Base-by-base conservation (phyloP, 306 rosid genomes). In the Vicia villosa region DNA sequence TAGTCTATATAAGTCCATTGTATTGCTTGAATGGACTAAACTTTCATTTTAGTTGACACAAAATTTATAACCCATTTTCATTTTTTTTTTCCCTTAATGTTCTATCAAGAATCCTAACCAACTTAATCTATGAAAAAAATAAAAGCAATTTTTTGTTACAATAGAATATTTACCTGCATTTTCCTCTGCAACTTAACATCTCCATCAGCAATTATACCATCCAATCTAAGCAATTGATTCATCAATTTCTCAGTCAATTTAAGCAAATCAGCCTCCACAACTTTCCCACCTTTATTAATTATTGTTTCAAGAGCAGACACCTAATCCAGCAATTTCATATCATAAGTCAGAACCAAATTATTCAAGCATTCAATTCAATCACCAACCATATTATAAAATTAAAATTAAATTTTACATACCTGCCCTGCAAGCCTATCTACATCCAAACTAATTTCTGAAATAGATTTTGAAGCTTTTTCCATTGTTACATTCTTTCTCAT, bases 131-230 rank as follows among this genome's bases (percentile, higher is more conserved):
- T 26, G 30, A 8, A 32, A 32, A 32, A 32, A 32, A 6, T 32
- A 32, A 34, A 34, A 34, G 10, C 38, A 34, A 34, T 6, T 7
- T 34, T 34, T 34, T 34, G 38, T 7, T 3, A 34, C 3, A 34
- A 34, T 34, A 34, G 38, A 34, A 34, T 2, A 34, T 34, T 7
- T 69, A 91, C 98, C 96, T 89, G 98, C 86, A 92, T 87, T 89
- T 87, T 92, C 59, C 96, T 86, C 73, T 92, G 96, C 80, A 92
- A 73, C 75, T 92, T 89, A 30, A 82, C 89, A 74, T 92, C 98
- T 21, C 98, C 98, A 73, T 89, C 98, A n/a, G 77, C 98, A 75
- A 83, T 66, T 15, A 92, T 78, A 8, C 89, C 89, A 66, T 92
- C 98, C 70, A 92, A 77, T 68, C 83, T 92, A 34, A 92, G 80